These are phyloP conservation scores for Hyphopichia fennica DNA, from an alignment of 1,139 yeast genomes.

Conservation along the genomic window DNA sequence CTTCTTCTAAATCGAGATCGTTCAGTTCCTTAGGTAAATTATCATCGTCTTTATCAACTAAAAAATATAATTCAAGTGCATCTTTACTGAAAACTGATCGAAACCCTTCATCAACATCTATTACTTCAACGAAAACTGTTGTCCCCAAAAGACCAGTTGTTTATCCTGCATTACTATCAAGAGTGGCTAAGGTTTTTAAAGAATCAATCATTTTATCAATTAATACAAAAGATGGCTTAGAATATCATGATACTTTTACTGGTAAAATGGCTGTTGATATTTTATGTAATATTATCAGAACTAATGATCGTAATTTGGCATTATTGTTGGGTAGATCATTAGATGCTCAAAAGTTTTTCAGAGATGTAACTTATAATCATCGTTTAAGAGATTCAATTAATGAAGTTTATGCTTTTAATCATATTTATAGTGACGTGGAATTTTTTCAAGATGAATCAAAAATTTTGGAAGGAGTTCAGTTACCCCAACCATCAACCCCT, in stretches of 20 bases:
- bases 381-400: constrained; percentile 81
- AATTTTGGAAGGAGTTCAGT: constrained; percentile 21
- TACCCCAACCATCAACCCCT: constrained; percentile 16
- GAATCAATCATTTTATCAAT: constrained; percentile 73
- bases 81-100: constrained; percentile 35
- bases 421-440: constrained; percentile 45
- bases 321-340: constrained; percentile 84
- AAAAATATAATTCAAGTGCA: constrained; percentile 39
- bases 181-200: constrained; percentile 78
- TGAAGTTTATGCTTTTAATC: constrained; percentile 88
- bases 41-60: constrained; percentile 38
- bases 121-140: constrained; percentile 37
- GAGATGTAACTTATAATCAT: constrained; percentile 94
- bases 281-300: constrained; percentile 78
- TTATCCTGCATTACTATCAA: constrained; percentile 86
- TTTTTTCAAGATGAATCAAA: constrained; percentile 35
- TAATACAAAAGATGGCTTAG: constrained; percentile 88
- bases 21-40: constrained; percentile 45
- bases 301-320: constrained; percentile 90
- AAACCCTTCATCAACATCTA: constrained; percentile 28
- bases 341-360: constrained; percentile 93
- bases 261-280: constrained; percentile 94
- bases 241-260: constrained; percentile 91
- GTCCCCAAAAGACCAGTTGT: constrained; percentile 60
- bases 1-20: constrained; percentile 41